These are phyloP conservation scores for Epichloe festucae DNA, from an alignment of 2,329 filamentous ascomycete species.

Conservation along the genomic window DNA sequence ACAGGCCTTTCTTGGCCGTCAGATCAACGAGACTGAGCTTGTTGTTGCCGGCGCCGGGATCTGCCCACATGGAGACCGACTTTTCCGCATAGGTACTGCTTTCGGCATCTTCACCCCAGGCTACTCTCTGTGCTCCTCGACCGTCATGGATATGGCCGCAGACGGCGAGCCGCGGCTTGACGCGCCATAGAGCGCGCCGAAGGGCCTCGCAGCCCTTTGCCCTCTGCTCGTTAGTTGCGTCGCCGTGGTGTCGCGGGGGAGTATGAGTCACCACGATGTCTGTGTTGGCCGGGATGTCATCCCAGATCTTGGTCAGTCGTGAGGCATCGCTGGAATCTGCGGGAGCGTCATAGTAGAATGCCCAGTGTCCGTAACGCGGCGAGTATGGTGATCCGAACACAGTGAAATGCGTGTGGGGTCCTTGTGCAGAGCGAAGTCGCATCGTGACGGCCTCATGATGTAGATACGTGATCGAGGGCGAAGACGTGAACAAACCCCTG, in stretches of 20 bases:
- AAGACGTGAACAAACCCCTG: constrained; percentile 38
- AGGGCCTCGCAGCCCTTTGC: constrained; percentile 49
- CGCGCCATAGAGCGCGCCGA: constrained; percentile 40
- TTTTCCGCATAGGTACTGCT: constrained; percentile 33
- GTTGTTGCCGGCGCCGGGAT: constrained; percentile 39
- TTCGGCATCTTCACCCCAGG: constrained; percentile 38
- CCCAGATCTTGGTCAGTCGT: constrained; percentile 39
- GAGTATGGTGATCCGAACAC: constrained; percentile 62
- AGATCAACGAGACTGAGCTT: constrained; percentile 54
- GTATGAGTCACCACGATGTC: constrained; percentile 63
- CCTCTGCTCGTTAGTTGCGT: constrained; percentile 29
- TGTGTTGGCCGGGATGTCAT: constrained; percentile 42
- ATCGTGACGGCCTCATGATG: constrained; percentile 42
- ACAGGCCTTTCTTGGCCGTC: constrained; percentile 27
- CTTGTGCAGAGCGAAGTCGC: constrained; percentile 37
- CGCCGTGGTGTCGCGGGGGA: constrained; percentile 47
- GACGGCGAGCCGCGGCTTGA: constrained; percentile 50
- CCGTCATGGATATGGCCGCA: constrained; percentile 63
- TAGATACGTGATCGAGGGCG: constrained; percentile 49
- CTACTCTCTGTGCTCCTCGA: constrained; percentile 48
- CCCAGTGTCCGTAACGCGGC: constrained; percentile 45
- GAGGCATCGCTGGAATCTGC: constrained; percentile 7
- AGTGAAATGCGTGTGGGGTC: constrained; percentile 46
- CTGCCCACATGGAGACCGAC: constrained; percentile 37
- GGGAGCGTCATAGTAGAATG: constrained; percentile 46